Evolutionary conservation across 2,329 filamentous ascomycete species (phyloP), one percentile per base, ranked within the genome.

Genomic region (Chaetomium sp.): DNA sequence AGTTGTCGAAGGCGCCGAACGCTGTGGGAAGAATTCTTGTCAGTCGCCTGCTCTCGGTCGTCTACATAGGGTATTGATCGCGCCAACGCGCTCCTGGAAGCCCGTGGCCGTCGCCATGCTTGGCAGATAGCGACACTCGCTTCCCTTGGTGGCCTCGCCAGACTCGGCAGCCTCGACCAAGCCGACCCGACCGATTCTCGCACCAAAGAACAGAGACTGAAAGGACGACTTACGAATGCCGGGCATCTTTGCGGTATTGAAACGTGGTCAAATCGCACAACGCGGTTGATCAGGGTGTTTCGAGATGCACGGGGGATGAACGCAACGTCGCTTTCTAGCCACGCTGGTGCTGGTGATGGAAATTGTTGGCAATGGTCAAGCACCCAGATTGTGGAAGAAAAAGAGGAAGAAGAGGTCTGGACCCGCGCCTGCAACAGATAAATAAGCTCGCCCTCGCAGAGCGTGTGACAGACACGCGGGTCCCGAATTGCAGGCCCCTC

Each of bases 1-100:
- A 70, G 76, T 85, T 85, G 73, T 82, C 81, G 66, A 86, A 76
- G 38, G 83, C 81, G 68, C 80, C 76, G 57, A 78, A 75, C 62
- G 83, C 83, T 85, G 68, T 23, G 51, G 38, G 13, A 25, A 47
- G 12, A 42, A 27, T 4, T 8, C 4, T 27, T n/a, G 65, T 65
- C 53, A 65, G 64, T 45, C 6, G 19, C 16, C 21, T 8, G 12
- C 10, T 50, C 23, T 50, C 12, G 23, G 38, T 21, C 8, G 47
- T 50, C 4, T 53, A 2, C 1, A 6, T 27, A 53, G 16, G 25
- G 9, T 16, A 27, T 42, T 23, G 25, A 53, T 16, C 23, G 10
- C 50, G 23, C 5, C 50, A 4, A 29, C 13, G 23, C 25, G 25
- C 50, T n/a, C 25, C 23, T 16, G 6, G 19, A 7, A 29, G 54